Base-by-base conservation (phyloP, 306 rosid species). In the Cucurbita maxima region DNA sequence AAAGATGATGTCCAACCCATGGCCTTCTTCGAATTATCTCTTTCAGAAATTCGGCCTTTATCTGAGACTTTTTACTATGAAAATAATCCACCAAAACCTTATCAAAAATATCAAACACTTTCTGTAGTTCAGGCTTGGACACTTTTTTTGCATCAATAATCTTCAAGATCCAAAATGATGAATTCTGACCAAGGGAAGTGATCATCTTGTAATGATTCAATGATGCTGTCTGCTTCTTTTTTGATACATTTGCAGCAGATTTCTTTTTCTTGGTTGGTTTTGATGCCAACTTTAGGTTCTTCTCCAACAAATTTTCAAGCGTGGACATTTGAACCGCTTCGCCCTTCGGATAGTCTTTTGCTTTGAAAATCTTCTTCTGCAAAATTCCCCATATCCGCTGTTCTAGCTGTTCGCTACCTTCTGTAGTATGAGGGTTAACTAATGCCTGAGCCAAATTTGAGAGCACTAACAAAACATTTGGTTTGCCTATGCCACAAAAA, bases 311-410 rank as follows among this genome's bases (percentile, higher is more conserved):
- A 77, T 92, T 79, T 79, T 90, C 96, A 37, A 94, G 92, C 44
- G 81, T 79, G n/a, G 87, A 73, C 70, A 89, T 67, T 67, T 91
- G 86, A 76, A 91, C 82, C 13, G 79, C 87, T 36, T 89, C 97
- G 58, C 92, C 96, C 84, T 64, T 86, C 0, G 97, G 99, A 83
- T 82, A 77, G 43, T 88, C 96, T 86, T 89, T 91, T 59, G 91
- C 84, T 79, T 91, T 95, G 77, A 91, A 85, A 69, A 89, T 82
- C 72, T 89, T 86, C 84, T 83, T 91, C 55, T 91, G 90, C 78
- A 95, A 63, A 82, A 91, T 89, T 79, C 97, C 97, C 95, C 88
- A 91, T 74, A 91, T 82, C n/a, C 97, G 95, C 80, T 89, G 99
- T 57, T 85, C 87, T 70, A 94, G 97, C 88, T 94, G 96, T 68